Conservation (phyloP, 352 stramenopile genomes). For the Phytophthora aleatoria region DNA sequence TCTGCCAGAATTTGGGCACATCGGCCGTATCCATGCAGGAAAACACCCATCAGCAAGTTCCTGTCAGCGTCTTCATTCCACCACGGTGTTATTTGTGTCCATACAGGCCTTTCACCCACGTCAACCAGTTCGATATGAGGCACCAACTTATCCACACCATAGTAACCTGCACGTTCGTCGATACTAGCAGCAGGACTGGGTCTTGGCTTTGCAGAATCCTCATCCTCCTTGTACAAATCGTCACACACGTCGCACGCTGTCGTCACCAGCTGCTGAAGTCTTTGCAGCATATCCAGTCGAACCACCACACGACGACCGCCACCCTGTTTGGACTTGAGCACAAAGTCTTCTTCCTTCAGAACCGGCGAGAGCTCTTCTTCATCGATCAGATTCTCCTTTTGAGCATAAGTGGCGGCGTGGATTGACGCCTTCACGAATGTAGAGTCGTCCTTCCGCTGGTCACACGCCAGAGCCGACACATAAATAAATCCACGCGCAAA, state of each 20-base stretch:
- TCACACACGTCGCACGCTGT: slow-evolving; percentile 70
- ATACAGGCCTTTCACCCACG: slow-evolving; percentile 74
- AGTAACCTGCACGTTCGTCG: slow-evolving; percentile 73
- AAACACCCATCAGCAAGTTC: slow-evolving; percentile 82
- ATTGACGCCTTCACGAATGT: slow-evolving; percentile 85
- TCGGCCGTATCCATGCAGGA: slow-evolving; percentile 85
- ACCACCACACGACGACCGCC: slow-evolving; percentile 83
- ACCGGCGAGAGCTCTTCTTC: slow-evolving; percentile 76
- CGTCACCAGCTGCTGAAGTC: slow-evolving; percentile 66
- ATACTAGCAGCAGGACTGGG: slow-evolving; percentile 55
- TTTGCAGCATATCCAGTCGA: slow-evolving; percentile 85
- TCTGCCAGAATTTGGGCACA: slow-evolving; percentile 84
- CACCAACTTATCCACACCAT: slow-evolving; percentile 72
- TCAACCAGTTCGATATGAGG: slow-evolving; percentile 66
- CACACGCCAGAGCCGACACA: slow-evolving; percentile 77
- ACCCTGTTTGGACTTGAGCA: slow-evolving; percentile 86
- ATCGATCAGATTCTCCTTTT: slow-evolving; percentile 75
- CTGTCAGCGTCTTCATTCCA: slow-evolving; percentile 85
- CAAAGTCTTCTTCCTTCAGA: slow-evolving; percentile 88
- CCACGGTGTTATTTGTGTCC: slow-evolving; percentile 86
- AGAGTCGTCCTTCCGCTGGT: slow-evolving; percentile 81
- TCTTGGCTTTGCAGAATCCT: slow-evolving; percentile 23
- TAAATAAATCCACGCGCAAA: slow-evolving; percentile 90
- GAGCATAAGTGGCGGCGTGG: slow-evolving; percentile 58
- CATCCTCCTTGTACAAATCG: slow-evolving; percentile 40